These are phyloP conservation scores for Alternaria metachromatica DNA, from an alignment of 2,329 filamentous ascomycete genomes.

Conservation along the genomic window DNA sequence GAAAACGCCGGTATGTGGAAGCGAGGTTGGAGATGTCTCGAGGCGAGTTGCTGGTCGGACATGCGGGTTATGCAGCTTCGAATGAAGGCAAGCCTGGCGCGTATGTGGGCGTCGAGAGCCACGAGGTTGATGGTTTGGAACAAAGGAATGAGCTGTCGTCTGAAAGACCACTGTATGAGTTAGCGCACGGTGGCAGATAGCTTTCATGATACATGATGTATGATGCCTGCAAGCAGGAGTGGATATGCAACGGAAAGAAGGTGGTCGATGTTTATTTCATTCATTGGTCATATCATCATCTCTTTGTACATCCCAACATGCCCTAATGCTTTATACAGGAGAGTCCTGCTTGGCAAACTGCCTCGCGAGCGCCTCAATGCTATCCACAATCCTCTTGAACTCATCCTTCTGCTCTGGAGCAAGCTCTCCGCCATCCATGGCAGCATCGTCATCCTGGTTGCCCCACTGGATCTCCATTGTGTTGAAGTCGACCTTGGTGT, in stretches of 20 bases:
- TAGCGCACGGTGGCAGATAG: background rate
- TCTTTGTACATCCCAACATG: background rate
- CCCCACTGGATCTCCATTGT: conserved; percentile 54
- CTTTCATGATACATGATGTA: background rate
- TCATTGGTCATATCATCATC: background rate
- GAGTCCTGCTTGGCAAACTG: conserved; percentile 52
- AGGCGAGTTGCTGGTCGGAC: background rate
- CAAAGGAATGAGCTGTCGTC: background rate
- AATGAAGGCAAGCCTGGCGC: background rate
- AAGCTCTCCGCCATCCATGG: conserved; percentile 42
- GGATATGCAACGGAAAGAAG: background rate
- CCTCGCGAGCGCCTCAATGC: conserved; percentile 51
- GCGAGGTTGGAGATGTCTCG: background rate
- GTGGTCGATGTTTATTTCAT: background rate
- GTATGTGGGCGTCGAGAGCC: background rate
- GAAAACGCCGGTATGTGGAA: background rate
- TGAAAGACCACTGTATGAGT: background rate
- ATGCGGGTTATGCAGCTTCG: background rate
- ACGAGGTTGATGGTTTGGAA: background rate
- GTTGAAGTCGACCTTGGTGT: conserved; percentile 50
- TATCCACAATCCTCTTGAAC: conserved; percentile 52
- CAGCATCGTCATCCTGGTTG: conserved; percentile 49
- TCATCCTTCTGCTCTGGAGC: conserved; percentile 52
- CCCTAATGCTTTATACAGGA: conserved; percentile 29
- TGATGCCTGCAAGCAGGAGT: background rate